These are phyloP conservation scores for Tolypocladium endophyticum DNA, from an alignment of 2,329 filamentous ascomycete species.

Conservation along the genomic window DNA sequence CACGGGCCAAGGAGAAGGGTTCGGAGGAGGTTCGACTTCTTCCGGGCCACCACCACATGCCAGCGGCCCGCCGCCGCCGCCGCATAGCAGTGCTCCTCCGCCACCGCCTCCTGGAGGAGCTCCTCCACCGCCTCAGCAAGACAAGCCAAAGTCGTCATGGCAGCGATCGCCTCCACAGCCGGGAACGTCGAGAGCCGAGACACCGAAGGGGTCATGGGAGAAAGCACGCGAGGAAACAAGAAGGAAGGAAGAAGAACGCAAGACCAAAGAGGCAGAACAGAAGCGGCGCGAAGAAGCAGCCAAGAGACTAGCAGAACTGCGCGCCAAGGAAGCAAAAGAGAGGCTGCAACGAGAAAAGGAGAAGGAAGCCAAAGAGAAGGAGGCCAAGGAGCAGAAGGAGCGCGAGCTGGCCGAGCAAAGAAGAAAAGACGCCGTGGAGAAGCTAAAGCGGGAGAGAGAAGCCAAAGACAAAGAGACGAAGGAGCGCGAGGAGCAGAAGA, in stretches of 20 bases:
- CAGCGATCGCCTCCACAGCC: constrained; percentile 12
- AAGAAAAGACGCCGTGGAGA: constrained; percentile 16
- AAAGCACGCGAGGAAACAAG: constrained; percentile 58
- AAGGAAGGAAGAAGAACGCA: constrained; percentile 53
- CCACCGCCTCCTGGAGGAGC: constrained; percentile 2
- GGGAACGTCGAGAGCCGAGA: constrained; percentile 7
- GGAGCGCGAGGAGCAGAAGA: constrained; percentile 18
- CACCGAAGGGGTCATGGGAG: constrained; percentile 48
- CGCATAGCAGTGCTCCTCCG: constrained; percentile 7
- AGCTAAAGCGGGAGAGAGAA: constrained; percentile 15
- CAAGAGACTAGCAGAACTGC: constrained; percentile 40
- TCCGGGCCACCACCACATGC: constrained; percentile 21
- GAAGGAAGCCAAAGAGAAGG: constrained; percentile 26
- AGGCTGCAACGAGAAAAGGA: constrained; percentile 28
- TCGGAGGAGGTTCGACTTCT: constrained; percentile 13
- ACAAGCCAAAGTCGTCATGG: constrained; percentile 8
- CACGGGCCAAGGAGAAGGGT: constrained; percentile 15
- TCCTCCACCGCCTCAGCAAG: constrained; percentile 5
- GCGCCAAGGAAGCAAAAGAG: constrained; percentile 44
- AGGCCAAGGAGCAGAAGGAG: constrained; percentile 25
- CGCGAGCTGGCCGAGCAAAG: constrained; percentile 14
- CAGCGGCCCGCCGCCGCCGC: constrained; percentile 20
- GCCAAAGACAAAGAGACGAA: constrained; percentile 19
- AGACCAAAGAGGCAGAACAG: constrained; percentile 48
- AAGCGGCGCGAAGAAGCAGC: constrained; percentile 47